Evolutionary conservation across 768 basidiomycete genomes (phyloP).

Genomic region (Mycena vulgaris): DNA sequence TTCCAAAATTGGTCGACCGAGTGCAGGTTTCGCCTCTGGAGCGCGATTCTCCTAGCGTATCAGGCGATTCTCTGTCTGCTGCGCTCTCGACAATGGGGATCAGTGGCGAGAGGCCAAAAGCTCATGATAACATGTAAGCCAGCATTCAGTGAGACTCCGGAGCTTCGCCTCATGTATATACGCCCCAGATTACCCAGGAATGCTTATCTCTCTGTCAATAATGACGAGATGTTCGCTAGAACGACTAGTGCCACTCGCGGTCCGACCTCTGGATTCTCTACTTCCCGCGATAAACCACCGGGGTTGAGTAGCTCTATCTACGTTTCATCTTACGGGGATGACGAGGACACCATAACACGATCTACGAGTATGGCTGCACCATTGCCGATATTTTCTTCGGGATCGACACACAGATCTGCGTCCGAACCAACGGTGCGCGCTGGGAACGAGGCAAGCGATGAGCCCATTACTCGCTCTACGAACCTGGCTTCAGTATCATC

Average conservation of each 20-base stretch:
- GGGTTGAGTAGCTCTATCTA: neutral
- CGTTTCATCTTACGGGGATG: neutral
- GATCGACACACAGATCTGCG: neutral
- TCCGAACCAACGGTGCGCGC: neutral
- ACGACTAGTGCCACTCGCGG: neutral
- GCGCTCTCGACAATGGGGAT: neutral
- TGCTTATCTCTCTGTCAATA: neutral
- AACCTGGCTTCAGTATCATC: neutral
- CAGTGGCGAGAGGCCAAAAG: neutral
- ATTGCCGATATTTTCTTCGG: neutral
- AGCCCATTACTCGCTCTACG: neutral
- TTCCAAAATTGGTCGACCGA: neutral
- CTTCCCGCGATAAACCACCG: neutral
- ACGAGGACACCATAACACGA: neutral
- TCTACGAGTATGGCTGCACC: neutral
- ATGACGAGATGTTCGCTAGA: slow-evolving; percentile 1
- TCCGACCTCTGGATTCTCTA: neutral
- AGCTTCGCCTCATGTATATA: neutral
- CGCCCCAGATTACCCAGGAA: neutral
- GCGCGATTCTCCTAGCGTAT: neutral
- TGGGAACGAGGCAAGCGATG: neutral
- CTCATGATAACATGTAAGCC: neutral
- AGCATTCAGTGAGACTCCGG: neutral
- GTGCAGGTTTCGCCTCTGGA: neutral
- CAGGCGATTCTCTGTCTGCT: neutral